Percentiles rank a stretch among this genome's conserved stretches.
Conservation (phyloP, 2,329 filamentous ascomycete genomes). For the Cercospora sp. region DNA sequence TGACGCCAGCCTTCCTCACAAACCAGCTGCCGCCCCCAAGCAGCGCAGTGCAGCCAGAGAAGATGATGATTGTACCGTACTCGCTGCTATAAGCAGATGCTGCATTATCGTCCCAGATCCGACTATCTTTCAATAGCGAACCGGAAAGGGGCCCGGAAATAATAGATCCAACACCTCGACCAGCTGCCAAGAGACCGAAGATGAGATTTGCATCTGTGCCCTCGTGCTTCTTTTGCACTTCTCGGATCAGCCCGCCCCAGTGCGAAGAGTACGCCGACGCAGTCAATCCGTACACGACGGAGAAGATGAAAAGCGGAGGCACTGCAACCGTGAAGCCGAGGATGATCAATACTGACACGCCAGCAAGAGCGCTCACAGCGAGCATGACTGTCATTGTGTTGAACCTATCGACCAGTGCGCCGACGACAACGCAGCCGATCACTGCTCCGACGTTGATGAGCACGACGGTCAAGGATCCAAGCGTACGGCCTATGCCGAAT, state of each 20-base stretch:
- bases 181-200: constrained; percentile 51
- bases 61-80: constrained; percentile 46
- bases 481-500: constrained; percentile 39
- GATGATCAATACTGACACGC: constrained; percentile 44
- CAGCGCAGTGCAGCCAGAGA: constrained; percentile 39
- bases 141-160: constrained; percentile 55
- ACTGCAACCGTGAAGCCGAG: constrained; percentile 49
- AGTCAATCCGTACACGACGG: constrained; percentile 46
- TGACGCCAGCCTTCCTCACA: constrained; percentile 23
- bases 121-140: constrained; percentile 41
- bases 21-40: constrained; percentile 26
- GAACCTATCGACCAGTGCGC: constrained; percentile 43
- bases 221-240: constrained; percentile 26
- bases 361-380: constrained; percentile 41
- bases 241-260: constrained; percentile 35
- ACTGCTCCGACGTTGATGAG: constrained; percentile 44
- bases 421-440: constrained; percentile 42
- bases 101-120: constrained; percentile 23
- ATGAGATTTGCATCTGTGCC: constrained; percentile 49
- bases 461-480: constrained; percentile 42
- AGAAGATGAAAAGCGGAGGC: constrained; percentile 46
- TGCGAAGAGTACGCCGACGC: constrained; percentile 43
- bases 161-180: constrained; percentile 54
- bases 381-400: constrained; percentile 43
- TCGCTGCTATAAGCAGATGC: constrained; percentile 44